Evolutionary conservation across 306 rosid genomes (phyloP).

Genomic region (Adenanthera pavonina): DNA sequence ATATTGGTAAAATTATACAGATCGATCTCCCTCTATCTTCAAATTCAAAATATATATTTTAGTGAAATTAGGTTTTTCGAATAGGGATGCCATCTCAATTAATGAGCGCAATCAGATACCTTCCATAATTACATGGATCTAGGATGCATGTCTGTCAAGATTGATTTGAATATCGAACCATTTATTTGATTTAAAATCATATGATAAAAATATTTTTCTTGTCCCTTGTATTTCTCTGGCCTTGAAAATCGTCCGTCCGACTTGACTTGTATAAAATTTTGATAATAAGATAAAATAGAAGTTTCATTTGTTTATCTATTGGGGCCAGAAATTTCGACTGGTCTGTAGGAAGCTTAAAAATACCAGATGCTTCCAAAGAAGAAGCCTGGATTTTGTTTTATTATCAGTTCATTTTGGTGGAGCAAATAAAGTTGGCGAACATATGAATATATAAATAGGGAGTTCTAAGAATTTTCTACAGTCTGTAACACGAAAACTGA

Average conservation of each 20-base stretch:
- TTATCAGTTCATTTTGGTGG: conserved; percentile 33
- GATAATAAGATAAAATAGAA: conserved; percentile 76
- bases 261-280: conserved; percentile 47
- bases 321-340: conserved; percentile 42
- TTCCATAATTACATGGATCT: conserved; percentile 46
- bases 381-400: conserved; percentile 53
- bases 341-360: conserved; percentile 30
- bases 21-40: too few species aligned
- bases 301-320: conserved; percentile 76
- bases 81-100: conserved; percentile 51
- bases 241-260: conserved; percentile 50
- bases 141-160: conserved; percentile 78
- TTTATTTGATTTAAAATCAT: conserved; percentile 36
- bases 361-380: conserved; percentile 57
- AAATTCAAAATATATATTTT: too few species aligned
- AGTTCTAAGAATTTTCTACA: background rate
- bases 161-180: conserved; percentile 47
- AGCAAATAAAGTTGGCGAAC: conserved; percentile 8
- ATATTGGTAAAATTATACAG: too few species aligned
- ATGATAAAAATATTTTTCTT: conserved; percentile 32
- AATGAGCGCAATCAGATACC: conserved; percentile 43
- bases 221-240: conserved; percentile 44
- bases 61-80: too few species aligned
- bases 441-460: background rate
- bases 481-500: background rate